phyloP scores from a whole-genome alignment of 495 filamentous ascomycete species.

The Emericellopsis terricola region DNA sequence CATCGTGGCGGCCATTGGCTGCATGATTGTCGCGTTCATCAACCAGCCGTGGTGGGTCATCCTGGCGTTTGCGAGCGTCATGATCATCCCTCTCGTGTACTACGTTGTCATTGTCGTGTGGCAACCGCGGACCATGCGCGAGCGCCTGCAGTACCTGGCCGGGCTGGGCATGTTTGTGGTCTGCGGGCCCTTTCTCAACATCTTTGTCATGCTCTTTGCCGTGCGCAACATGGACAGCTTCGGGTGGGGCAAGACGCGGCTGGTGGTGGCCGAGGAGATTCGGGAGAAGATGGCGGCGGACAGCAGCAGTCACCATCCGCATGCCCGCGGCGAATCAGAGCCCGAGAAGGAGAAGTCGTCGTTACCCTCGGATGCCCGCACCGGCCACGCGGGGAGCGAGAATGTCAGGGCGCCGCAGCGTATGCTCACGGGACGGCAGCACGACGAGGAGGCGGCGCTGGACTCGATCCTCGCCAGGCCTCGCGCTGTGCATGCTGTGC shows the following conservation, averaged over 20 bases:
- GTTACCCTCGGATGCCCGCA: neutral
- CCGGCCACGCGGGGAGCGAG: neutral
- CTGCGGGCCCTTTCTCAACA: slow-evolving; percentile 12
- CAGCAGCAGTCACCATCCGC: neutral
- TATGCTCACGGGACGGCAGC: neutral
- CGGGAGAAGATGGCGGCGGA: neutral
- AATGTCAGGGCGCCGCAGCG: neutral
- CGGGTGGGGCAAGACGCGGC: slow-evolving; percentile 16
- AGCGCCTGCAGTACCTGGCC: slow-evolving; percentile 8
- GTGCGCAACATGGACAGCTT: slow-evolving; percentile 12
- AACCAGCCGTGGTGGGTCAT: slow-evolving; percentile 10
- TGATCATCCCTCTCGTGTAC: slow-evolving; percentile 3
- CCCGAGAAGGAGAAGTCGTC: no score
- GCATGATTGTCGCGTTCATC: slow-evolving; percentile 9
- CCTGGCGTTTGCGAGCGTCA: slow-evolving; percentile 11
- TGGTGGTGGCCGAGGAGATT: slow-evolving; percentile 13
- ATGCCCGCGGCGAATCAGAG: neutral
- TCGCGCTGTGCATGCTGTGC: no score
- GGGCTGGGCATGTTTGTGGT: slow-evolving; percentile 8
- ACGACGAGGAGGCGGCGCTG: neutral
- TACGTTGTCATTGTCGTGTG: slow-evolving; percentile 7
- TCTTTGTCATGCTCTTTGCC: slow-evolving; percentile 11
- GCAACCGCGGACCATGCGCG: slow-evolving; percentile 7
- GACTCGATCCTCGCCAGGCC: no score
- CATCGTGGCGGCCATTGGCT: slow-evolving; percentile 9